These are phyloP conservation scores for Rhytidhysteron rufulum DNA, from an alignment of 2,329 filamentous ascomycete genomes.

Conservation along the genomic window DNA sequence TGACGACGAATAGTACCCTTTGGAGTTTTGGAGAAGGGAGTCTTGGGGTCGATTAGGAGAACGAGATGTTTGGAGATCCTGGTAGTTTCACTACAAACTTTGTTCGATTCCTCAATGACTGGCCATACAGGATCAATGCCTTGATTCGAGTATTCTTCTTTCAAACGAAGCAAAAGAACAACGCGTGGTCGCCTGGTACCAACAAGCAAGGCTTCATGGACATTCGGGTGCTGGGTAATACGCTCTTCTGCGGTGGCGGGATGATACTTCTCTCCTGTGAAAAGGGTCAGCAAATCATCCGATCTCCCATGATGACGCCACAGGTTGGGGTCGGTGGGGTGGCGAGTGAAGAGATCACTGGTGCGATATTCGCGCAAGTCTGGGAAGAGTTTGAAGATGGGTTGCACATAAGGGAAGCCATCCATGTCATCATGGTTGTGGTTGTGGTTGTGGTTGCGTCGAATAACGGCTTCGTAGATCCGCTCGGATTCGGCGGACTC, in stretches of 20 bases:
- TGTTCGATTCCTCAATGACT: conserved; percentile 43
- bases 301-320: conserved; percentile 17
- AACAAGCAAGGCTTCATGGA: conserved; percentile 29
- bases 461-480: conserved; percentile 14
- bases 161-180: conserved; percentile 21
- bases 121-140: conserved; percentile 46
- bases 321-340: conserved; percentile 7
- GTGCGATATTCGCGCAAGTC: conserved; percentile 10
- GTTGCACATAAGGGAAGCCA: conserved; percentile 14
- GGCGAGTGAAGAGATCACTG: conserved; percentile 15
- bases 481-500: conserved; percentile 2
- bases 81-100: conserved; percentile 36
- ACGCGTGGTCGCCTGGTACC: conserved; percentile 25
- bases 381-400: conserved; percentile 16
- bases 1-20: conserved; percentile 46
- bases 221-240: conserved; percentile 18
- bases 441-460: conserved; percentile 6
- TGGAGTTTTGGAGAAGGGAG: conserved; percentile 44
- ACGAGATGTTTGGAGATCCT: conserved; percentile 43
- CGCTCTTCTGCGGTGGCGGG: conserved; percentile 17
- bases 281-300: conserved; percentile 18
- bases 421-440: no score
- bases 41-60: conserved; percentile 36
- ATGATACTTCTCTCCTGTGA: conserved; percentile 18
- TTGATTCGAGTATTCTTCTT: conserved; percentile 11